Percentiles rank a stretch among this genome's conserved stretches.
phyloP scores from a whole-genome alignment of 1,284 basidiomycete species.

The Cerrena zonata region DNA sequence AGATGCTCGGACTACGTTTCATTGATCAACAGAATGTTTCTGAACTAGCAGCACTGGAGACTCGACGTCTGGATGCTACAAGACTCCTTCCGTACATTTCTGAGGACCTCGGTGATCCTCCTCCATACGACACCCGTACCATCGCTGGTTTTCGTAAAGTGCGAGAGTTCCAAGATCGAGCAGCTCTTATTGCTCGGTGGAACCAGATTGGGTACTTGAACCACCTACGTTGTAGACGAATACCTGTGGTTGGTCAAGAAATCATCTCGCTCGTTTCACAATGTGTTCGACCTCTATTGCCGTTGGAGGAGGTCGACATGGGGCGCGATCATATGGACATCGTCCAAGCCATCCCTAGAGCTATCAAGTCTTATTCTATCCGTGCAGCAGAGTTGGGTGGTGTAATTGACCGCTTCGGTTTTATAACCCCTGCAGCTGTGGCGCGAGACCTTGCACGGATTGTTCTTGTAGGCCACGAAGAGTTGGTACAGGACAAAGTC shows the following conservation, averaged over 20 bases:
- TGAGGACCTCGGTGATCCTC: conserved; percentile 52
- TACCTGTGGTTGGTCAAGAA: conserved; percentile 66
- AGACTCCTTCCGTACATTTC: conserved; percentile 55
- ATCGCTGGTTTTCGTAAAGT: conserved; percentile 68
- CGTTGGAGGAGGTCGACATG: conserved; percentile 43
- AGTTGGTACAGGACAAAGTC: conserved; percentile 29
- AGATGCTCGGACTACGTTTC: conserved; percentile 63
- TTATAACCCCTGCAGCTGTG: conserved; percentile 77
- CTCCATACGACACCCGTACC: conserved; percentile 70
- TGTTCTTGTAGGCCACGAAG: conserved; percentile 44
- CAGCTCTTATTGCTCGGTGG: conserved; percentile 58
- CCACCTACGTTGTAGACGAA: conserved; percentile 58
- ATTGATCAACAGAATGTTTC: conserved; percentile 49
- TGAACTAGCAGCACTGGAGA: conserved; percentile 48
- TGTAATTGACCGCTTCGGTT: conserved; percentile 72
- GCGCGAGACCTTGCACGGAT: conserved; percentile 69
- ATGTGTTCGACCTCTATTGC: conserved; percentile 49
- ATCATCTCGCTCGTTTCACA: conserved; percentile 42
- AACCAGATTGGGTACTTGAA: conserved; percentile 73
- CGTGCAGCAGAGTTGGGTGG: conserved; percentile 55
- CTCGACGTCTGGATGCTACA: conserved; percentile 63
- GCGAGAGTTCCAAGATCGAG: conserved; percentile 50
- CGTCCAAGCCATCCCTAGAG: conserved; percentile 35
- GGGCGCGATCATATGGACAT: conserved; percentile 38
- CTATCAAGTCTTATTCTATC: conserved; percentile 61